Base-by-base conservation (phyloP, 129 eudicot genomes). In the Glebionis coronaria region DNA sequence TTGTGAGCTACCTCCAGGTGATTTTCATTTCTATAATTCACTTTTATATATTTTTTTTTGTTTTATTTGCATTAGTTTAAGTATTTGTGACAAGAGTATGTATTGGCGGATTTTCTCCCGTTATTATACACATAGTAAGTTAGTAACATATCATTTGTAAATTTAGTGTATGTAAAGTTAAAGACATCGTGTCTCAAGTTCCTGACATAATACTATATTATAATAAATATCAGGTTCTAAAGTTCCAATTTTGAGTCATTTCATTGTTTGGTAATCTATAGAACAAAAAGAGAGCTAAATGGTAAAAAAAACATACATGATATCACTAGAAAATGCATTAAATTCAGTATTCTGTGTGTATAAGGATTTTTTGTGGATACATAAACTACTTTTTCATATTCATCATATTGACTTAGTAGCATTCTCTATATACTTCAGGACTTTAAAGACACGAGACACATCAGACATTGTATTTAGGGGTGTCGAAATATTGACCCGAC, bases 201-300 rank as follows among this genome's bases (percentile, higher is more conserved):
- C 65, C 45, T 57, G 53, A 70, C 15, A 70, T 70, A 45, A 53
- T 56, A 44, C 25, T 23, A 23, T 23, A 23, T 23, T 57, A 57
- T 27, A 18, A 19, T 70, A 25, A 69, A 42, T 23, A 67, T 29
- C 60, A 28, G 19, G 47, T 16, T 9, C 12, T 50, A 11, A 52
- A 67, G 12, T 14, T 51, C 29, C 45, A 9, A 14, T 51, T 67
- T 12, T 16, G 38, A 31, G 40, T 68, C 38, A 10, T 15, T 53
- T 56, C 15, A 8, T 20, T 50, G 25, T 23, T 23, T 23, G 1
- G 2, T 23, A n/a, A n/a, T n/a, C n/a, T n/a, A n/a, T n/a, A n/a
- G n/a, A n/a, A n/a, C n/a, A n/a, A n/a, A n/a, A n/a, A n/a, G n/a
- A n/a, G n/a, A n/a, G n/a, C n/a, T 2, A 23, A 23, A 23, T 23